Percentiles rank a stretch among this genome's conserved stretches.
Evolutionary conservation across 352 stramenopile species (phyloP).

Genomic region (Thraustochytrium striatum): DNA sequence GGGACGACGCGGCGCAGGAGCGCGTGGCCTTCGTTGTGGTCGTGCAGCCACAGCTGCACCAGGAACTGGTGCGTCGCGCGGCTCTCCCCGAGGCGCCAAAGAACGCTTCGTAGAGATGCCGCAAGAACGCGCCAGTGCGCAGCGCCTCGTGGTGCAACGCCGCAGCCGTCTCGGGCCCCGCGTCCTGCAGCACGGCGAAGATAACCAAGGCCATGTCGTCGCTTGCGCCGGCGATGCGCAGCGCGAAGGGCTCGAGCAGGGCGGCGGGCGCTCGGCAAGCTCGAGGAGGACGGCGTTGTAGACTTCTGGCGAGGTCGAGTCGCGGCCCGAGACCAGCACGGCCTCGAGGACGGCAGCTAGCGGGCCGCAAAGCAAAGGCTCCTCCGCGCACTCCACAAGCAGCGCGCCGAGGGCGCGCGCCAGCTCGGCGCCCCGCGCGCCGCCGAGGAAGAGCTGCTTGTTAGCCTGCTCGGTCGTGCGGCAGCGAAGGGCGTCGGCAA

Average conservation of each 20-base stretch:
- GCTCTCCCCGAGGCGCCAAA: constrained; percentile 85
- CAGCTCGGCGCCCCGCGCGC: background rate
- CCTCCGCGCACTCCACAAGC: background rate
- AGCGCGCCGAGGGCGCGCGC: background rate
- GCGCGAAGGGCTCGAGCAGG: background rate
- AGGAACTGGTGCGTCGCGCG: constrained; percentile 86
- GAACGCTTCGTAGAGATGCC: constrained; percentile 81
- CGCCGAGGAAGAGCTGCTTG: constrained; percentile 22
- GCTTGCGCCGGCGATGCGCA: background rate
- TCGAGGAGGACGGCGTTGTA: background rate
- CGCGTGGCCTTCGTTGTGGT: constrained; percentile 75
- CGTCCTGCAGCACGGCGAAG: background rate
- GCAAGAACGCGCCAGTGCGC: constrained; percentile 82
- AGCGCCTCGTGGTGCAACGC: constrained; percentile 79
- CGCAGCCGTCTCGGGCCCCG: background rate
- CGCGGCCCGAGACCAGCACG: constrained; percentile 22
- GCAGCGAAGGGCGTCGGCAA: constrained; percentile 7
- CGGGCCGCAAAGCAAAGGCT: background rate
- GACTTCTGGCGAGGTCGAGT: constrained; percentile 15
- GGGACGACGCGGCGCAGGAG: constrained; percentile 82
- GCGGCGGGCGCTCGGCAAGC: background rate
- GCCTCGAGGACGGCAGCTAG: constrained; percentile 5
- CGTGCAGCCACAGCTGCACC: constrained; percentile 89
- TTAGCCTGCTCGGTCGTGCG: constrained; percentile 11
- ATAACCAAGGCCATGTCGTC: background rate